Evolutionary conservation across 2,329 filamentous ascomycete species (phyloP), one percentile per base, ranked within the genome.

Genomic region (Colletotrichum horii): DNA sequence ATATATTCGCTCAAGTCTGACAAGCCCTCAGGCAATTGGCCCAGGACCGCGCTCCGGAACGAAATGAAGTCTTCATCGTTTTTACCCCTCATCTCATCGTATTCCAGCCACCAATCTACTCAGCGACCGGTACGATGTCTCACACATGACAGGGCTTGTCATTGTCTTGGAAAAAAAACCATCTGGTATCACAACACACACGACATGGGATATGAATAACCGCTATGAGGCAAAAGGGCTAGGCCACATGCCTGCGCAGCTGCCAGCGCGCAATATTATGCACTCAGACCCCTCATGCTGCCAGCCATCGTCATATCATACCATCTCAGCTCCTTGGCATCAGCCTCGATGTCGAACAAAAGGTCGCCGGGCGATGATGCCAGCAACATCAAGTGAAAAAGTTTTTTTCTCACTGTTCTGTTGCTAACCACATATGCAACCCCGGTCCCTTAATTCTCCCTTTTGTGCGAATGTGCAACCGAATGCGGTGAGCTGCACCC

Each of bases 1-100:
- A 32, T 26, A 26, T 32, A 61, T 22, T 55, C 38, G 38, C 26
- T 32, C 60, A 36, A 70, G 56, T 34, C 30, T 62, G 56, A 55
- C 56, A 58, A 70, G 28, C 22, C 22, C n/a, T 14, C 12, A 32
- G 9, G 36, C 15, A n/a, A 43, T 36, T 55, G 19, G 43, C 43
- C 16, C 32, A 12, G 43, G 15, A 38, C 19, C 71, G 38, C 52
- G 6, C 14, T 36, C 38, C 19, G 9, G 22, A 22, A 48, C 4
- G 7, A 52, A 52, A 52, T 14, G 43, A 22, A 52, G 43, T 52
- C 43, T 30, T 15, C 30, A 28, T 64, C 61, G 24, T 26, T 22
- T 34, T 65, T 64, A 70, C 66, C 66, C 71, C 66, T 70, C 58
- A 58, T 65, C 66, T 28, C 38, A 72, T 38, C 22, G 58, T 70